phyloP scores from a whole-genome alignment of 192 early-diverging fungal species.

The Coemansia sp. region DNA sequence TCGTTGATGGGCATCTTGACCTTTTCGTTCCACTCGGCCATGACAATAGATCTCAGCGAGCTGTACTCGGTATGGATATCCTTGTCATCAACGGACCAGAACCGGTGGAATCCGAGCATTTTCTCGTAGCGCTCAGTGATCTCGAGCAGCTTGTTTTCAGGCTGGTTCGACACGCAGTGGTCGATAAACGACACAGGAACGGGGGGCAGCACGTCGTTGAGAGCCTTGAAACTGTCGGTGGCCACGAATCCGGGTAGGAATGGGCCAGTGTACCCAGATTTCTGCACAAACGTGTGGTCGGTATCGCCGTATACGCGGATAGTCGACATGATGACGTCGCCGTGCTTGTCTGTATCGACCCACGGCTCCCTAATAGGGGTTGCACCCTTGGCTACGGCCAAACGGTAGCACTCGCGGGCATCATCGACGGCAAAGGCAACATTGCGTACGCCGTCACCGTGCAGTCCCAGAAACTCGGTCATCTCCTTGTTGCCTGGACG shows the following conservation, averaged over 20 bases:
- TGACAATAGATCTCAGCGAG: slow-evolving; percentile 92
- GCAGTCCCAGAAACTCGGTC: slow-evolving; percentile 68
- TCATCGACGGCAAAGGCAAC: slow-evolving; percentile 94
- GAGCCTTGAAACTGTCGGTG: slow-evolving; percentile 56
- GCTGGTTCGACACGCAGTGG: slow-evolving; percentile 97
- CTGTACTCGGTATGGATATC: slow-evolving; percentile 96
- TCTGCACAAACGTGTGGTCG: slow-evolving; percentile 95
- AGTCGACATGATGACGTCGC: slow-evolving; percentile 91
- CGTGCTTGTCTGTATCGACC: slow-evolving; percentile 83
- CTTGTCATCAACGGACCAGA: slow-evolving; percentile 98
- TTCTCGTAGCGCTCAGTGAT: slow-evolving; percentile 89
- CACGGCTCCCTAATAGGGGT: slow-evolving; percentile 76
- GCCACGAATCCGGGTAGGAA: slow-evolving; percentile 85
- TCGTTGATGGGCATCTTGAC: slow-evolving; percentile 99
- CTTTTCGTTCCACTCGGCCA: slow-evolving; percentile 88
- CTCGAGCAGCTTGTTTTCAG: slow-evolving; percentile 85
- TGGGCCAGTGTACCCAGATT: slow-evolving; percentile 74
- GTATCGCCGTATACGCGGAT: slow-evolving; percentile 92
- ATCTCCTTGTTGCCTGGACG: slow-evolving; percentile 77
- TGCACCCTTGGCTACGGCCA: slow-evolving; percentile 88
- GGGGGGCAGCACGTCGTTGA: slow-evolving; percentile 65
- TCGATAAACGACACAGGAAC: slow-evolving; percentile 79
- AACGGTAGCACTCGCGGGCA: slow-evolving; percentile 73
- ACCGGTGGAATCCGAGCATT: slow-evolving; percentile 94
- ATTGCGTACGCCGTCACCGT: slow-evolving; percentile 97